Conservation (phyloP, 345 rosid species). For the Diplotaxis tenuifolia region DNA sequence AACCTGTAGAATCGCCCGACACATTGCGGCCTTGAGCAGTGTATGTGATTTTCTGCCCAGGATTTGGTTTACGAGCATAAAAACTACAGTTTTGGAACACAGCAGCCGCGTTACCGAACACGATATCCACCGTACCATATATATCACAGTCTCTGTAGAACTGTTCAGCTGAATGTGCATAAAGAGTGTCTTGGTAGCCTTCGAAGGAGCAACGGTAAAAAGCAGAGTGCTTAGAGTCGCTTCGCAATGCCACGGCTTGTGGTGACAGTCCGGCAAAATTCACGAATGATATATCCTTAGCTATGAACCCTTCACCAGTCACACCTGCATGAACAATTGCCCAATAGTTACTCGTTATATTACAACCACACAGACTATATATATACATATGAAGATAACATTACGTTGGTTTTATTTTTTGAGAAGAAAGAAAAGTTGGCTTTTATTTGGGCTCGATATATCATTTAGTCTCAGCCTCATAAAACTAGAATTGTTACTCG, state of each 20-base stretch:
- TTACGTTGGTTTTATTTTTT: neutral
- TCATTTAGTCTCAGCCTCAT: neutral
- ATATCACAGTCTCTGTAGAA: constrained; percentile 76
- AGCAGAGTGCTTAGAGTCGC: constrained; percentile 51
- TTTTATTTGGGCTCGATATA: neutral
- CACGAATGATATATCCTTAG: constrained; percentile 68
- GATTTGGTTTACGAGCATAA: constrained; percentile 69
- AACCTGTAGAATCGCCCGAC: constrained; percentile 62
- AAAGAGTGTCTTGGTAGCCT: constrained; percentile 69
- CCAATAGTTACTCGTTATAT: neutral
- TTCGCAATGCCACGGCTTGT: constrained; percentile 83
- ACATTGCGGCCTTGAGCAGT: constrained; percentile 73
- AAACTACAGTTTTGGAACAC: constrained; percentile 67
- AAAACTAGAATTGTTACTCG: neutral
- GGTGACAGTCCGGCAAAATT: constrained; percentile 72
- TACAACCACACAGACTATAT: neutral
- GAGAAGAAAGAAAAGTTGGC: neutral
- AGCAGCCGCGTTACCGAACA: constrained; percentile 72
- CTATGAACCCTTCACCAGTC: constrained; percentile 68
- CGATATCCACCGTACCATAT: constrained; percentile 73
- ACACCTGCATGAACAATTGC: constrained; percentile 45
- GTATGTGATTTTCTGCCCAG: constrained; percentile 50
- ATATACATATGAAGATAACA: neutral
- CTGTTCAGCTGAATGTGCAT: constrained; percentile 58
- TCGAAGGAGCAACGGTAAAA: constrained; percentile 45